phyloP scores from a whole-genome alignment of 2,329 filamentous ascomycete genomes.

The Colletotrichum aenigma region DNA sequence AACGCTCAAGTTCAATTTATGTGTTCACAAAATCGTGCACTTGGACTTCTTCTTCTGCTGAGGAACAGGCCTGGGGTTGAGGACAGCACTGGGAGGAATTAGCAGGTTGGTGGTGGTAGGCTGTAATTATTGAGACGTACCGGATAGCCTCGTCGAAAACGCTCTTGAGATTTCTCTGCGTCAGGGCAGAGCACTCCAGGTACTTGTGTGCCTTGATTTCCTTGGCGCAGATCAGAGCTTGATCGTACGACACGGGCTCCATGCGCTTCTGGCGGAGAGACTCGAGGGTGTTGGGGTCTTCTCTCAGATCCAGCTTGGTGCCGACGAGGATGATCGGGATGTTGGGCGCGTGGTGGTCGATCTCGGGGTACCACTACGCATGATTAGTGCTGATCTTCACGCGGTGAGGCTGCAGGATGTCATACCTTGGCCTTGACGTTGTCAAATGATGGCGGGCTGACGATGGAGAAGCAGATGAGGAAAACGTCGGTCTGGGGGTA shows the following conservation, averaged over 20 bases:
- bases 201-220: constrained; percentile 98
- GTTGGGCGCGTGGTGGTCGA: constrained; percentile 93
- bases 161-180: constrained; percentile 95
- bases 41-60: constrained; percentile 68
- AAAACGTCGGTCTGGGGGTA: constrained; percentile 99
- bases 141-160: constrained; percentile 99
- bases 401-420: constrained; percentile 5
- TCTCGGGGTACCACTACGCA: constrained; percentile 91
- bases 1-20: constrained; percentile 5
- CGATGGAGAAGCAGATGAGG: constrained; percentile 97
- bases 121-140: constrained; percentile 56
- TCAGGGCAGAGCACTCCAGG: constrained; percentile 95
- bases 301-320: constrained; percentile 94
- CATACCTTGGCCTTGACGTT: constrained; percentile 98
- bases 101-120: constrained; percentile 22
- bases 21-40: constrained; percentile 70
- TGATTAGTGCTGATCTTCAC: constrained; percentile 1
- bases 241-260: constrained; percentile 95
- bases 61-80: constrained; percentile 67
- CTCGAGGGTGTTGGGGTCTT: constrained; percentile 83
- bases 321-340: constrained; percentile 97
- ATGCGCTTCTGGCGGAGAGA: constrained; percentile 89
- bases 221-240: constrained; percentile 86
- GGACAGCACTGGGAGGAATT: constrained; percentile 62
- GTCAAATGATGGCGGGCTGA: constrained; percentile 96